Percentiles rank a stretch among this genome's conserved stretches.
Evolutionary conservation across 208 protist genomes (phyloP).

Genomic region (Lotmaria passim): DNA sequence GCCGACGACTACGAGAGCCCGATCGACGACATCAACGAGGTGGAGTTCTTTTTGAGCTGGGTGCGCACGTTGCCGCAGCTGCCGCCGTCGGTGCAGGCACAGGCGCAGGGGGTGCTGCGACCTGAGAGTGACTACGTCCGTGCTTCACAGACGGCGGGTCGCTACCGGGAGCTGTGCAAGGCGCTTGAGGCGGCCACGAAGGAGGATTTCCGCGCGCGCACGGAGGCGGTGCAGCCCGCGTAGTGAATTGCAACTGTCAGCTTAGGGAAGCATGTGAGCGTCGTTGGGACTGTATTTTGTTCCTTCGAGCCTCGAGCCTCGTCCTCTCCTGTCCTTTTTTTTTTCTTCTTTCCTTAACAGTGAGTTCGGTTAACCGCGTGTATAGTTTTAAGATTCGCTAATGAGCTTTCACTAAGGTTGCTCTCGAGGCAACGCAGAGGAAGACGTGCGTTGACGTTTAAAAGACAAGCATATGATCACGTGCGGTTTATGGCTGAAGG

Average conservation of each 20-base stretch:
- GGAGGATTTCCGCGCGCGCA: conserved; percentile 49
- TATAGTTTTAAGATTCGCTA: too few species aligned
- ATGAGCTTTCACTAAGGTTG: too few species aligned
- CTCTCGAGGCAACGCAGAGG: too few species aligned
- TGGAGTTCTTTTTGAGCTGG: conserved; percentile 54
- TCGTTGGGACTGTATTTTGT: too few species aligned
- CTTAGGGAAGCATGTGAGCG: neutral
- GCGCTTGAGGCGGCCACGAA: conserved; percentile 63
- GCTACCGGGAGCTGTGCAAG: conserved; percentile 56
- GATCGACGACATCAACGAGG: conserved; percentile 90
- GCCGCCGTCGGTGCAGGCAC: conserved; percentile 24
- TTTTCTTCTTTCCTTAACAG: neutral
- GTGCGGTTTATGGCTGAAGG: too few species aligned
- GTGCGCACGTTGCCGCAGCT: conserved; percentile 29
- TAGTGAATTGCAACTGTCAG: neutral
- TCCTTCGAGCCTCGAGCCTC: too few species aligned
- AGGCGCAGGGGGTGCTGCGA: conserved; percentile 28
- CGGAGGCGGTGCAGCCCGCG: conserved; percentile 15
- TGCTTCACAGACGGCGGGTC: conserved; percentile 47
- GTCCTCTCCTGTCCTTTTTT: conserved; percentile 1
- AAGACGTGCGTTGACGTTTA: too few species aligned
- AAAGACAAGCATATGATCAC: too few species aligned
- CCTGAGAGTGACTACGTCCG: conserved; percentile 50
- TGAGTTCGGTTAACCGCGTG: neutral
- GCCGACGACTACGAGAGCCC: conserved; percentile 88